Evolutionary conservation across 441 rosid genomes (phyloP).

Genomic region (Populus hybrid): DNA sequence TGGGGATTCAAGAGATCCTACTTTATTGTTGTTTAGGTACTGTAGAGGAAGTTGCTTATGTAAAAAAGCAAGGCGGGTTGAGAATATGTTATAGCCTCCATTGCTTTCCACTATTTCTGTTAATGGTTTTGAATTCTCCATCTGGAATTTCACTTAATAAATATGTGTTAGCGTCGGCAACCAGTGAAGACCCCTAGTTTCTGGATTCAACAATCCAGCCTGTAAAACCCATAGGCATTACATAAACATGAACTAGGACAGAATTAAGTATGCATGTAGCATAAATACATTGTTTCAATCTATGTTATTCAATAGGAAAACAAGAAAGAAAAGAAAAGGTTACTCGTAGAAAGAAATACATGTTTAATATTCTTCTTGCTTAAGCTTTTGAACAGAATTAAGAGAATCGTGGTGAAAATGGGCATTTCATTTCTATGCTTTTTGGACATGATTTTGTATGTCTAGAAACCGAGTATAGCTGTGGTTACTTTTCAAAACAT

Average conservation of each 20-base stretch:
- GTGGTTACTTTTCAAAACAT: too few species aligned
- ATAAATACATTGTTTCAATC: background rate
- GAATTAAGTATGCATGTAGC: background rate
- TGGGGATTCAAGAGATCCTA: constrained; percentile 15
- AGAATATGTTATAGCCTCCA: constrained; percentile 21
- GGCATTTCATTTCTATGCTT: background rate
- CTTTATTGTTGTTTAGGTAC: constrained; percentile 6
- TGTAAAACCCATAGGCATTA: background rate
- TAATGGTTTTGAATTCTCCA: constrained; percentile 31
- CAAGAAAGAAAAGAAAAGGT: background rate
- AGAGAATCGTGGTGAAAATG: background rate
- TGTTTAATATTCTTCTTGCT: background rate
- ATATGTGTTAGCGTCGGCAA: background rate
- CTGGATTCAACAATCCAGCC: constrained; percentile 2
- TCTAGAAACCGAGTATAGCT: too few species aligned
- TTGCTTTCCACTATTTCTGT: constrained; percentile 9
- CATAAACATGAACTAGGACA: background rate
- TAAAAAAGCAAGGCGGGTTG: constrained; percentile 24
- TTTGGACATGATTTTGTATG: background rate
- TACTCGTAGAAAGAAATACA: background rate
- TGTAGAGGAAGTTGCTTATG: constrained; percentile 3
- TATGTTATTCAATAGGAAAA: background rate
- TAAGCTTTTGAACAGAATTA: constrained; percentile 5
- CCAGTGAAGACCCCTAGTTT: background rate
- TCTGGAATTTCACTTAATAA: background rate